Evolutionary conservation across 2,329 filamentous ascomycete genomes (phyloP).

Genomic region (Juglanconis oblonga): DNA sequence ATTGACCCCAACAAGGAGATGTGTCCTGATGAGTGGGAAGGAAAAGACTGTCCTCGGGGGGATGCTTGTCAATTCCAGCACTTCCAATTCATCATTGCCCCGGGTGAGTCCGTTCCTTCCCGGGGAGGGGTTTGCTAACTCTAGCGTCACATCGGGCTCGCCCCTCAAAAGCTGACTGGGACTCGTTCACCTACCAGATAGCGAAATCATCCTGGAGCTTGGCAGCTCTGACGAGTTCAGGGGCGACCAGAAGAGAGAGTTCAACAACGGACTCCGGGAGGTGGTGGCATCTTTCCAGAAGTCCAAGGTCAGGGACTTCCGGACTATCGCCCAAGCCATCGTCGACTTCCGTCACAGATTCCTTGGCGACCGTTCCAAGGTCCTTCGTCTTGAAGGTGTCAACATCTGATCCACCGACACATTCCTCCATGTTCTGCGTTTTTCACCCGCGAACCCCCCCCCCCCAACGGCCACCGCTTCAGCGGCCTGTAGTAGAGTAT

Average conservation of each 20-base stretch:
- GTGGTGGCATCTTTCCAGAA: slow-evolving; percentile 59
- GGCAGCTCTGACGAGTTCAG: slow-evolving; percentile 64
- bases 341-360: slow-evolving; percentile 65
- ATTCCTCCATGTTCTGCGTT: background rate
- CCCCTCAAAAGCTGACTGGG: slow-evolving; percentile 48
- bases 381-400: slow-evolving; percentile 56
- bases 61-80: slow-evolving; percentile 74
- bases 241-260: slow-evolving; percentile 58
- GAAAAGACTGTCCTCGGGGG: slow-evolving; percentile 69
- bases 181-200: slow-evolving; percentile 52
- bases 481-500: slow-evolving; percentile 13
- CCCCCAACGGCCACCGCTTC: background rate
- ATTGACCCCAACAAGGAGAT: slow-evolving; percentile 74
- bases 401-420: slow-evolving; percentile 18
- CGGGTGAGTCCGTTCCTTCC: slow-evolving; percentile 60
- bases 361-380: slow-evolving; percentile 60
- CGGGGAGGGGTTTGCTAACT: slow-evolving; percentile 19
- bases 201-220: slow-evolving; percentile 69
- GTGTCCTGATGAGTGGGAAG: slow-evolving; percentile 72
- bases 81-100: slow-evolving; percentile 68
- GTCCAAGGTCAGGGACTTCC: slow-evolving; percentile 62
- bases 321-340: slow-evolving; percentile 64
- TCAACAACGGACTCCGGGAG: slow-evolving; percentile 59
- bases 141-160: slow-evolving; percentile 24
- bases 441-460: background rate